phyloP scores from a whole-genome alignment of 75 land plant species.

The Cupressus sempervirens region DNA sequence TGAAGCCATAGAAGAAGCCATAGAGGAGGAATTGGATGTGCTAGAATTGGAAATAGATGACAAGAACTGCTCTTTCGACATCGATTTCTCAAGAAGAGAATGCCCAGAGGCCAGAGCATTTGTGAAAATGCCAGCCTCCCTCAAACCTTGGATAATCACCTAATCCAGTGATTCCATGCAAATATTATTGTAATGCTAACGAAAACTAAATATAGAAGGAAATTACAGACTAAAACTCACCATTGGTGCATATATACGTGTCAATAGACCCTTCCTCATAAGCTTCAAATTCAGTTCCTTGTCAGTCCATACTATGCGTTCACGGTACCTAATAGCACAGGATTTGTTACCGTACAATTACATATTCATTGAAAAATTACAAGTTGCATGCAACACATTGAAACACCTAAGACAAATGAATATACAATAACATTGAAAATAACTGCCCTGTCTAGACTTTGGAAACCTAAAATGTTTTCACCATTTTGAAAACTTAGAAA shows the following conservation, averaged over 20 bases:
- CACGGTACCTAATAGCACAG: slow-evolving; percentile 54
- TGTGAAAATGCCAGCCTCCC: slow-evolving; percentile 35
- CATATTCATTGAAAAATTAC: background rate
- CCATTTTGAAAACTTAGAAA: background rate
- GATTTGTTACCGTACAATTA: background rate
- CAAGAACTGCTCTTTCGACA: slow-evolving; percentile 20
- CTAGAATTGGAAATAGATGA: slow-evolving; percentile 9
- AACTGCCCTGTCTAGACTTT: background rate
- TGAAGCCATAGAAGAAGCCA: no score
- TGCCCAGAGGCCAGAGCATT: slow-evolving; percentile 32
- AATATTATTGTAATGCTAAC: no score
- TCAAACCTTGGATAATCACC: slow-evolving; percentile 44
- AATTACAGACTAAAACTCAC: slow-evolving; percentile 22
- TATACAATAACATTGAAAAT: background rate
- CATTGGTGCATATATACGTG: slow-evolving; percentile 92
- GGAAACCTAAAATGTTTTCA: background rate
- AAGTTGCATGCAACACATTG: background rate
- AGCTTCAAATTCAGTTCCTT: slow-evolving; percentile 69
- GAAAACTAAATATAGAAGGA: background rate
- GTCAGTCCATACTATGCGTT: slow-evolving; percentile 89
- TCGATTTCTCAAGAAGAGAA: slow-evolving; percentile 15
- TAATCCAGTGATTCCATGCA: background rate
- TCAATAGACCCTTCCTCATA: slow-evolving; percentile 21
- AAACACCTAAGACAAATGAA: background rate
- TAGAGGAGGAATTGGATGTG: no score